A percentile compares a stretch with the other conserved stretches of the same genome.
These are phyloP conservation scores for Agarophyton chilense DNA, from an alignment of 23 red algal species.

Conservation along the genomic window DNA sequence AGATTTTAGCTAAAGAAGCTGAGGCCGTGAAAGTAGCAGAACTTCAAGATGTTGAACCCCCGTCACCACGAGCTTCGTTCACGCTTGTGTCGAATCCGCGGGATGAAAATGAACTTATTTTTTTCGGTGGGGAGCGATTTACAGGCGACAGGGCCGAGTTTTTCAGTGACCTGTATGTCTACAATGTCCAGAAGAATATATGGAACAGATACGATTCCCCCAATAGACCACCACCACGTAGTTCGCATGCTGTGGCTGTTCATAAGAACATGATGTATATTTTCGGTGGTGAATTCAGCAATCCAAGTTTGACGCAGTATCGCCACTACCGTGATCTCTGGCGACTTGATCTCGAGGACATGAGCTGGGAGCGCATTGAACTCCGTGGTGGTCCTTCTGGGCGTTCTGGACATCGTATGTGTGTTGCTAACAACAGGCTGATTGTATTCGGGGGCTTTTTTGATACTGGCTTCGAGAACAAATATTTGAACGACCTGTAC, in stretches of 20 bases:
- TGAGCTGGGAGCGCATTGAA: constrained; percentile 83
- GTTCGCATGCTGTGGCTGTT: constrained; percentile 53
- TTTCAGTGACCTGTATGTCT: constrained; percentile 72
- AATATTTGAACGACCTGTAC: constrained; percentile 78
- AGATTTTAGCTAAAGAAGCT: constrained; percentile 75
- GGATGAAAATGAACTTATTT: constrained; percentile 71
- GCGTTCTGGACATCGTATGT: constrained; percentile 73
- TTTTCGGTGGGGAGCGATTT: constrained; percentile 81
- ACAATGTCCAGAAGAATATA: constrained; percentile 51
- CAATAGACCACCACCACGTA: constrained; percentile 70
- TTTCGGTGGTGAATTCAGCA: constrained; percentile 81
- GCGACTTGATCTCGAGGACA: constrained; percentile 68
- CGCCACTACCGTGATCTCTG: constrained; percentile 82
- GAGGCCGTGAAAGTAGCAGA: constrained; percentile 63
- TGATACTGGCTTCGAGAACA: constrained; percentile 67
- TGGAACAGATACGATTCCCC: constrained; percentile 74
- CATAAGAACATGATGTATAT: constrained; percentile 81
- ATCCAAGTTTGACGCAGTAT: constrained; percentile 68
- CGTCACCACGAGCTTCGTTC: constrained; percentile 64
- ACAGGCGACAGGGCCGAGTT: constrained; percentile 63
- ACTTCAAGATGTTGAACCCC: constrained; percentile 59
- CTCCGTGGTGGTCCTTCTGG: constrained; percentile 71
- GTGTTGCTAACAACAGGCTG: constrained; percentile 50
- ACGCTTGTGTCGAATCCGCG: constrained; percentile 54
- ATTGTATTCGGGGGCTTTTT: constrained; percentile 80